phyloP scores from a whole-genome alignment of 208 protist genomes.

The Wallacemonas sp. region DNA sequence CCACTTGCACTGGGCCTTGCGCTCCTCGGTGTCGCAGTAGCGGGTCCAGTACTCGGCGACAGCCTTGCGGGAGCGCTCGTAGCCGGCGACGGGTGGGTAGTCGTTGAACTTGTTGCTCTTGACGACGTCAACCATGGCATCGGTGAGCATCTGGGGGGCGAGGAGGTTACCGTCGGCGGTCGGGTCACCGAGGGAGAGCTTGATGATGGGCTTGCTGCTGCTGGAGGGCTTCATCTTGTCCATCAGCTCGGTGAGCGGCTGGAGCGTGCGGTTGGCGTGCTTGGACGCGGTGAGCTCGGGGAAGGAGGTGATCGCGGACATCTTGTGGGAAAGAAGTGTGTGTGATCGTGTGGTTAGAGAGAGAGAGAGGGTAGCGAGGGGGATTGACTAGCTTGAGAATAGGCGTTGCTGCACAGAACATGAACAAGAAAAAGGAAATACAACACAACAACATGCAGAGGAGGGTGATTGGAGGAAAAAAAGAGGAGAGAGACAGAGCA shows the following conservation, averaged over 20 bases:
- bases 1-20: slow-evolving; percentile 27
- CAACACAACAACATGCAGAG: not conserved
- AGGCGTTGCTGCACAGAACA: slow-evolving; percentile 6
- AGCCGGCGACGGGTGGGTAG: slow-evolving; percentile 51
- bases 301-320: slow-evolving; percentile 18
- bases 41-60: slow-evolving; percentile 46
- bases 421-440: not conserved
- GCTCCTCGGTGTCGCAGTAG: slow-evolving; percentile 31
- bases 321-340: slow-evolving; percentile 5
- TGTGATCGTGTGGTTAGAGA: not conserved
- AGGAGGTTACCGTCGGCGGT: slow-evolving; percentile 77
- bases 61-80: slow-evolving; percentile 37
- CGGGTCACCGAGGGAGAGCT: slow-evolving; percentile 65
- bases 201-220: slow-evolving; percentile 17
- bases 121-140: slow-evolving; percentile 30
- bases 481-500: not conserved
- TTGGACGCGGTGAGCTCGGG: slow-evolving; percentile 32
- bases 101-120: slow-evolving; percentile 39
- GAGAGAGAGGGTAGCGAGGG: too few relatives aligned
- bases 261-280: slow-evolving; percentile 48
- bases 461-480: slow-evolving; percentile 3
- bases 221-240: slow-evolving; percentile 58
- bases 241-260: slow-evolving; percentile 24
- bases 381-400: not conserved
- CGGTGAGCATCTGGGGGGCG: slow-evolving; percentile 37